Evolutionary conservation across 2,329 filamentous ascomycete genomes (phyloP).

Genomic region (Dactylellina parvicollis): DNA sequence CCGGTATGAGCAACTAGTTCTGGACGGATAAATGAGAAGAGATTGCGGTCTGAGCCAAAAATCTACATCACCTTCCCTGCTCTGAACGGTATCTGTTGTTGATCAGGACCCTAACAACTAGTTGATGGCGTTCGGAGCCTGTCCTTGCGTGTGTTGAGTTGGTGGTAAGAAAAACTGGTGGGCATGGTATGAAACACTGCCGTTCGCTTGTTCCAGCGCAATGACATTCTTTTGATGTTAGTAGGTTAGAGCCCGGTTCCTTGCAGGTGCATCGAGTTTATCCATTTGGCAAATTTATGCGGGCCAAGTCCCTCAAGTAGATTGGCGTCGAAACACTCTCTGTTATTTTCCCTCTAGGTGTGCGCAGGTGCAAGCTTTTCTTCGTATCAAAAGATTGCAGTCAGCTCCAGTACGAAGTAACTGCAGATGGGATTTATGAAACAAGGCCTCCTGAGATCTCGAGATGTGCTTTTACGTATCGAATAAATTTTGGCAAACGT

Average conservation of each 20-base stretch:
- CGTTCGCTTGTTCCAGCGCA: constrained; percentile 52
- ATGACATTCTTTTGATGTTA: constrained; percentile 16
- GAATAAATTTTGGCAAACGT: too few relatives aligned
- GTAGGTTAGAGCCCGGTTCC: constrained; percentile 40
- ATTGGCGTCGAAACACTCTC: constrained; percentile 48
- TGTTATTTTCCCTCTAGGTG: too few relatives aligned
- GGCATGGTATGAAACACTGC: constrained; percentile 49
- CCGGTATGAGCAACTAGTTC: constrained; percentile 15
- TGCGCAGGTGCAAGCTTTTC: not conserved
- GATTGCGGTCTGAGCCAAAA: constrained; percentile 35
- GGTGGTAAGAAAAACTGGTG: constrained; percentile 4
- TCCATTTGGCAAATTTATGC: constrained; percentile 51
- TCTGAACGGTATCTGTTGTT: not conserved
- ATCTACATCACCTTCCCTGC: constrained; percentile 23
- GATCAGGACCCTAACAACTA: constrained; percentile 15
- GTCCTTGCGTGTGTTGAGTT: constrained; percentile 31
- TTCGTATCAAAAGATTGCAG: not conserved
- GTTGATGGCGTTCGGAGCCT: too few relatives aligned
- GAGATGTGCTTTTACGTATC: not conserved
- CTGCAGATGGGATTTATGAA: constrained; percentile 37
- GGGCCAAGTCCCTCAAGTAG: constrained; percentile 53
- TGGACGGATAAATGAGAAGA: constrained; percentile 42
- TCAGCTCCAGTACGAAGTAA: constrained; percentile 10
- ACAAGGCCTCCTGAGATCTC: constrained; percentile 28
- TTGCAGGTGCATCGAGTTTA: constrained; percentile 43